Conservation (phyloP, 495 filamentous ascomycete genomes). For the Lineolata rhizophorae region DNA sequence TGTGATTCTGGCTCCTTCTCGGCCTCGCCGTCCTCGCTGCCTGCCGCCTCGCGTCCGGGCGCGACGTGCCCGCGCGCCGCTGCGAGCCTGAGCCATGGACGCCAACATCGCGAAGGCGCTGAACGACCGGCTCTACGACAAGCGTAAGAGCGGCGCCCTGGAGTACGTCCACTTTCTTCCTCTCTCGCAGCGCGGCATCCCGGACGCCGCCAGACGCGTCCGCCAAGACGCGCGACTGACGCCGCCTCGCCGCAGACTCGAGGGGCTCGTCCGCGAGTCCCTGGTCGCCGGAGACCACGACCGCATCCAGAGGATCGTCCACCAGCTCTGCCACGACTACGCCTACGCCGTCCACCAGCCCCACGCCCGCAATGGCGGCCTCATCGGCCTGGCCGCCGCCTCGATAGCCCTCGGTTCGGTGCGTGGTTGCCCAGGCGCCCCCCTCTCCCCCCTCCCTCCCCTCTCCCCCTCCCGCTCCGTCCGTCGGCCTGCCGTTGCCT, state of each 20-base stretch:
- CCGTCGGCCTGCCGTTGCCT: no score
- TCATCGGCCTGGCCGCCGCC: conserved; percentile 90
- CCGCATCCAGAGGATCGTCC: conserved; percentile 61
- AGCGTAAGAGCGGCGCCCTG: conserved; percentile 83
- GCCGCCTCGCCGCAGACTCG: conserved; percentile 40
- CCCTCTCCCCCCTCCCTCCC: no score
- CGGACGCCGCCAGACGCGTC: neutral
- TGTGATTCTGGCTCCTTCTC: no score
- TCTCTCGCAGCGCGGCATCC: neutral
- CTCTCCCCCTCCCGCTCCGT: no score
- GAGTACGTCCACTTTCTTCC: conserved; percentile 45
- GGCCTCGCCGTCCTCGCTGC: no score
- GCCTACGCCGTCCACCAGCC: conserved; percentile 96
- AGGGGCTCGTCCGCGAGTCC: conserved; percentile 75
- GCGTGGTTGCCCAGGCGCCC: no score
- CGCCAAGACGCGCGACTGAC: neutral
- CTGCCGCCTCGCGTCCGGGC: conserved; percentile 1
- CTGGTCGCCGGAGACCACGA: conserved; percentile 54
- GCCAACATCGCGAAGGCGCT: conserved; percentile 67
- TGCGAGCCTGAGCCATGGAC: conserved; percentile 39
- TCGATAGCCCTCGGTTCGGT: conserved; percentile 89
- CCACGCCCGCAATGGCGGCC: conserved; percentile 85
- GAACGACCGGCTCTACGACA: conserved; percentile 97
- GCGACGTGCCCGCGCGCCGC: conserved; percentile 6
- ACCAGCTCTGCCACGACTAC: conserved; percentile 93